Evolutionary conservation across 225 moss, liverwort and hornwort genomes (phyloP).

Genomic region (Pseudisothecium myosuroides): DNA sequence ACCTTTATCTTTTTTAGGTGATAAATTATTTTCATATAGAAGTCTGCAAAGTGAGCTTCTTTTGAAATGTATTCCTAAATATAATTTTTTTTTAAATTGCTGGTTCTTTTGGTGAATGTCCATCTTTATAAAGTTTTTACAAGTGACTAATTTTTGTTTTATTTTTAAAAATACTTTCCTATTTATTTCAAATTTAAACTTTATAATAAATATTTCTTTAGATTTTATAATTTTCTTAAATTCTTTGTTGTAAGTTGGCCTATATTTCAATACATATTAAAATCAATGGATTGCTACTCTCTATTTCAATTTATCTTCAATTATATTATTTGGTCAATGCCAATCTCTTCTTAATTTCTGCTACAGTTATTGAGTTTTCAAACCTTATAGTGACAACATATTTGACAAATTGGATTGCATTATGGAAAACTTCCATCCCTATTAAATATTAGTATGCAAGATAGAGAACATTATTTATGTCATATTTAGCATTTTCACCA

Average conservation of each 20-base stretch:
- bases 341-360: not conserved
- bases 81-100: not conserved
- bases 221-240: not conserved
- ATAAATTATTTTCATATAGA: not conserved
- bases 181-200: not conserved
- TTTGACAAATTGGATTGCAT: not conserved
- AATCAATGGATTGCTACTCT: not conserved
- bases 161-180: not conserved
- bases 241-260: not conserved
- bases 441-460: not conserved
- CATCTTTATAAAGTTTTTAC: not conserved
- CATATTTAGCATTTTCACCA: no score
- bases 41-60: not conserved
- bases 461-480: not conserved
- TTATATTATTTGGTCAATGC: no score
- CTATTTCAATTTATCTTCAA: not conserved
- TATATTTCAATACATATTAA: not conserved
- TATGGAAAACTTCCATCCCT: not conserved
- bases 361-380: not conserved
- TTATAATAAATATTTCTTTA: not conserved
- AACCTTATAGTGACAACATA: no score
- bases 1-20: rapidly evolving
- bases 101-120: not conserved
- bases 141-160: not conserved
- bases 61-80: not conserved